A percentile compares a stretch with the other conserved stretches of the same genome.
Conservation (phyloP, 139 green algal species). For the Coccomyxa sp. region DNA sequence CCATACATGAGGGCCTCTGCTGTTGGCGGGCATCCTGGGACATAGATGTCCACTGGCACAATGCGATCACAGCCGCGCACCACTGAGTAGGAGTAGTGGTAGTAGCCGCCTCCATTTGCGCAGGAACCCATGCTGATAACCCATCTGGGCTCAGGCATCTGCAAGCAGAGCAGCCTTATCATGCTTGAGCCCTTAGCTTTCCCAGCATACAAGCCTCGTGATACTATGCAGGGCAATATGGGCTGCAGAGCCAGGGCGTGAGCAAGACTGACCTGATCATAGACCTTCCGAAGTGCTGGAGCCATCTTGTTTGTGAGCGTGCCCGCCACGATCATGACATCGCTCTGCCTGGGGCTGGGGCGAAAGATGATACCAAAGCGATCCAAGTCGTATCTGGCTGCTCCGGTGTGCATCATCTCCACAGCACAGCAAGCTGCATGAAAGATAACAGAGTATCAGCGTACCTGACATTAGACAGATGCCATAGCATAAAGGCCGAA, state of each 20-base stretch:
- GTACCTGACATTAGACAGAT: no score
- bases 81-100: conserved; percentile 96
- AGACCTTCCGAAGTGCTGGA: conserved; percentile 92
- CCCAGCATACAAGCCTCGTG: no score
- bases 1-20: conserved; percentile 95
- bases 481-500: no score
- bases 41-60: conserved; percentile 96
- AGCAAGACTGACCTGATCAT: conserved; percentile 68
- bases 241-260: no score
- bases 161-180: no score
- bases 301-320: conserved; percentile 99
- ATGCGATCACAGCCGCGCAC: conserved; percentile 94
- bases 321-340: conserved; percentile 97
- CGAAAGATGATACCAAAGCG: conserved; percentile 97
- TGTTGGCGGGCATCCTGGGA: conserved; percentile 93
- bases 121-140: conserved; percentile 96
- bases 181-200: no score
- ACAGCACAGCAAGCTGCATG: conserved; percentile 68
- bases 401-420: conserved; percentile 90
- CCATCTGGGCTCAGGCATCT: conserved; percentile 97
- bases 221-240: no score
- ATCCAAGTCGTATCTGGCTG: conserved; percentile 79
- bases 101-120: conserved; percentile 96
- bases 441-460: no score
- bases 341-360: conserved; percentile 84